phyloP scores from a whole-genome alignment of 768 basidiomycete genomes.

The Tremella fuciformis region DNA sequence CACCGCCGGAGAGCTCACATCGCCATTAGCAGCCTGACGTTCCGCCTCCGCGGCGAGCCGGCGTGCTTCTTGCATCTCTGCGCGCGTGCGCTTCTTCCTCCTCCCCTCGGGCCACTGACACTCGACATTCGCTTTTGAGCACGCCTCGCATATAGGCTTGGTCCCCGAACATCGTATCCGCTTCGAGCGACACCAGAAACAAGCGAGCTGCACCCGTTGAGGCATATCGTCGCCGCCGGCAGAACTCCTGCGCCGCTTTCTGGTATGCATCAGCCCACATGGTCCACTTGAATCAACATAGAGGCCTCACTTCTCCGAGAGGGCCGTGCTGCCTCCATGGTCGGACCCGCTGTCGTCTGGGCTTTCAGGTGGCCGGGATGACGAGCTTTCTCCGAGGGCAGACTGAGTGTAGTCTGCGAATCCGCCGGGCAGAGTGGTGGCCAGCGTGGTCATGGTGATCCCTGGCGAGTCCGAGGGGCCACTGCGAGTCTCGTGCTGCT shows the following conservation, averaged over 20 bases:
- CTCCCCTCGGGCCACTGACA: constrained; percentile 47
- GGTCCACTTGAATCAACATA: not conserved
- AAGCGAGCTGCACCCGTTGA: constrained; percentile 36
- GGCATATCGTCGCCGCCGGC: not conserved
- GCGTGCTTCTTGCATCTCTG: constrained; percentile 49
- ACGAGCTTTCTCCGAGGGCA: too few species aligned
- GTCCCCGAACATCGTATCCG: constrained; percentile 37
- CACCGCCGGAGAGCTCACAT: not conserved
- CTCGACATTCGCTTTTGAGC: constrained; percentile 31
- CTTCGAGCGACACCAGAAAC: constrained; percentile 39
- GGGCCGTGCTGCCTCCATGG: too few species aligned
- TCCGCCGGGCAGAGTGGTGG: too few species aligned
- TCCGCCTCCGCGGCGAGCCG: constrained; percentile 12
- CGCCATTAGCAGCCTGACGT: not conserved
- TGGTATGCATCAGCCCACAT: not conserved
- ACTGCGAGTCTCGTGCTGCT: too few species aligned
- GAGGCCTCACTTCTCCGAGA: not conserved
- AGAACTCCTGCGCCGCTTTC: not conserved
- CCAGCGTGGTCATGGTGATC: too few species aligned
- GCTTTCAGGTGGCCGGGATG: too few species aligned
- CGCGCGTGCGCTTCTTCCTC: constrained; percentile 44
- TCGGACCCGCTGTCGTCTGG: too few species aligned
- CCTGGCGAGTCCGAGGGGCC: too few species aligned
- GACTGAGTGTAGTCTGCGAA: too few species aligned
- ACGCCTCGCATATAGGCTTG: constrained; percentile 34